Conservation (phyloP, 768 basidiomycete genomes). For the Pleurotus citrinopileatus region DNA sequence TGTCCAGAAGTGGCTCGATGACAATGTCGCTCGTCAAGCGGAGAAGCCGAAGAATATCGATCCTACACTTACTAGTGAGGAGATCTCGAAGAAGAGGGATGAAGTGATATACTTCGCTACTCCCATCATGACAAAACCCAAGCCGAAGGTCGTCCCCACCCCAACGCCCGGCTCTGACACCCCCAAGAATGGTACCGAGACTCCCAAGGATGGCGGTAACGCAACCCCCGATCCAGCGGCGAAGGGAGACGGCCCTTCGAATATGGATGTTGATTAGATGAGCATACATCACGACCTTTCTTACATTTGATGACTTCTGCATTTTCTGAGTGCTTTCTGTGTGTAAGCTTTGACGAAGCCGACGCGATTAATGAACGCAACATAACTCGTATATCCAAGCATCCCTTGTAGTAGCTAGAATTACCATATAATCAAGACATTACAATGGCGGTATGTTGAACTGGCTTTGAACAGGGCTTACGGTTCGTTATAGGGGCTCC, state of each 20-base stretch:
- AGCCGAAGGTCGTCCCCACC: slow-evolving; percentile 76
- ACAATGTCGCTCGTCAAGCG: slow-evolving; percentile 81
- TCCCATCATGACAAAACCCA: slow-evolving; percentile 88
- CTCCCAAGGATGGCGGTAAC: slow-evolving; percentile 39
- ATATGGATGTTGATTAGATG: slow-evolving; percentile 84
- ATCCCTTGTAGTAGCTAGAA: not conserved
- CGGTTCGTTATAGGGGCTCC: too few relatives aligned
- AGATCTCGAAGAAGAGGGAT: slow-evolving; percentile 89
- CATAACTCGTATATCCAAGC: not conserved
- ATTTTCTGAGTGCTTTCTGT: not conserved
- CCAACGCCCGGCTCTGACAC: slow-evolving; percentile 55
- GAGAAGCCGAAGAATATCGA: slow-evolving; percentile 90
- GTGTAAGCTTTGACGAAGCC: not conserved
- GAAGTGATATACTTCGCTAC: slow-evolving; percentile 88
- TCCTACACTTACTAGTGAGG: slow-evolving; percentile 74
- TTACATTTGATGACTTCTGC: not conserved
- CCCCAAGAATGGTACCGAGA: slow-evolving; percentile 64
- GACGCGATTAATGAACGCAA: not conserved
- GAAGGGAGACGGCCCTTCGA: slow-evolving; percentile 50
- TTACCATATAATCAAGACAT: not conserved
- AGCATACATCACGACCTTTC: not conserved
- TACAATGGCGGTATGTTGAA: too few relatives aligned
- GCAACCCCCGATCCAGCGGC: slow-evolving; percentile 28
- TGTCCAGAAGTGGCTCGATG: slow-evolving; percentile 93
- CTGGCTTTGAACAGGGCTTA: too few relatives aligned